Conservation (phyloP, 176 grass and related monocot species). For the Pharus latifolius region DNA sequence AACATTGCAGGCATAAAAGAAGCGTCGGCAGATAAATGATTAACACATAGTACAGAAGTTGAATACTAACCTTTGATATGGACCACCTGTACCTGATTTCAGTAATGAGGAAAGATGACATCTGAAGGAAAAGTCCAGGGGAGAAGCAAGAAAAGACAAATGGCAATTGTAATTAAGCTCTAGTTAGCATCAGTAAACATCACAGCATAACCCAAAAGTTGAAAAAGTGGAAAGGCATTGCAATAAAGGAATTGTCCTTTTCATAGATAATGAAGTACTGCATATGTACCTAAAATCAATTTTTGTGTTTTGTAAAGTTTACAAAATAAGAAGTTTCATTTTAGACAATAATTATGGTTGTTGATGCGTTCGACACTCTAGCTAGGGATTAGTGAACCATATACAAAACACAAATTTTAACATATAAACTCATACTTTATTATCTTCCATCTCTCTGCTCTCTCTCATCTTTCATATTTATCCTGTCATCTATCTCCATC, state of each 20-base stretch:
- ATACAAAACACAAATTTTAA: background rate
- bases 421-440: background rate
- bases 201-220: background rate
- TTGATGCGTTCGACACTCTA: background rate
- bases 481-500: background rate
- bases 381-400: background rate
- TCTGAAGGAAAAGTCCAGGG: constrained; percentile 2
- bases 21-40: background rate
- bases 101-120: constrained; percentile 3
- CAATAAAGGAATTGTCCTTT: background rate
- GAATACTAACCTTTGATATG: background rate
- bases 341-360: background rate
- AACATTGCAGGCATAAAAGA: background rate
- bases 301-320: background rate
- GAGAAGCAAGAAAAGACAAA: constrained; percentile 10
- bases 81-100: background rate
- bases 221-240: background rate
- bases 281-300: background rate
- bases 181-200: constrained; percentile 15
- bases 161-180: constrained; percentile 7
- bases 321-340: background rate
- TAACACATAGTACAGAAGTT: background rate
- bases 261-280: background rate
- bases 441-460: background rate
- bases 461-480: background rate